phyloP scores from a whole-genome alignment of 108 stramenopile genomes.

The Nitzschia sp. region DNA sequence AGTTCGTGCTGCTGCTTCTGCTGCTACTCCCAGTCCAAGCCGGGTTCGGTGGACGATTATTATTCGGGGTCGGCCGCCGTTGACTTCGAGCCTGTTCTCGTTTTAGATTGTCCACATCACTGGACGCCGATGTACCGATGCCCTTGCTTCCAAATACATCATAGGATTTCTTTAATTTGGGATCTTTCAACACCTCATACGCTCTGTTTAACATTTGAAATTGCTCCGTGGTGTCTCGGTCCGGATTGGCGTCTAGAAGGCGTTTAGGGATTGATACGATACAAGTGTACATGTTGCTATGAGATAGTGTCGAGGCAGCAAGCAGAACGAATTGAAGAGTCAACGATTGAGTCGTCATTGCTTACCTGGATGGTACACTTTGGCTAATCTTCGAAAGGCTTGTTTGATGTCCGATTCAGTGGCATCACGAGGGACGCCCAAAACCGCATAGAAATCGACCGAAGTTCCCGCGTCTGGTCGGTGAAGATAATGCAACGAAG shows the following conservation, averaged over 20 bases:
- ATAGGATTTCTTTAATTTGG: conserved; percentile 71
- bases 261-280: no score
- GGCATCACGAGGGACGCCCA: conserved; percentile 46
- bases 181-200: conserved; percentile 88
- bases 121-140: conserved; percentile 48
- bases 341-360: not conserved
- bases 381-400: conserved; percentile 60
- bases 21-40: no score
- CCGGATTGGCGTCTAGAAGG: conserved; percentile 70
- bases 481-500: not conserved
- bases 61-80: not conserved
- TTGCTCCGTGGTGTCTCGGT: conserved; percentile 61
- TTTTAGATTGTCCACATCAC: conserved; percentile 5
- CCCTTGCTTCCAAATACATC: conserved; percentile 63
- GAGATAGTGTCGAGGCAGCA: no score
- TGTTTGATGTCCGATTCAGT: conserved; percentile 58
- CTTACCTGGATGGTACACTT: conserved; percentile 70
- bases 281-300: no score
- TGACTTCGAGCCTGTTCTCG: conserved; percentile 9
- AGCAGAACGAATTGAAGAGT: no score
- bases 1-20: no score
- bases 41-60: not conserved
- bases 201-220: conserved; percentile 83
- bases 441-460: conserved; percentile 50
- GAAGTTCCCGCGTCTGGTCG: conserved; percentile 10